Conservation (phyloP, 768 basidiomycete genomes). For the Mycena capillaripes region DNA sequence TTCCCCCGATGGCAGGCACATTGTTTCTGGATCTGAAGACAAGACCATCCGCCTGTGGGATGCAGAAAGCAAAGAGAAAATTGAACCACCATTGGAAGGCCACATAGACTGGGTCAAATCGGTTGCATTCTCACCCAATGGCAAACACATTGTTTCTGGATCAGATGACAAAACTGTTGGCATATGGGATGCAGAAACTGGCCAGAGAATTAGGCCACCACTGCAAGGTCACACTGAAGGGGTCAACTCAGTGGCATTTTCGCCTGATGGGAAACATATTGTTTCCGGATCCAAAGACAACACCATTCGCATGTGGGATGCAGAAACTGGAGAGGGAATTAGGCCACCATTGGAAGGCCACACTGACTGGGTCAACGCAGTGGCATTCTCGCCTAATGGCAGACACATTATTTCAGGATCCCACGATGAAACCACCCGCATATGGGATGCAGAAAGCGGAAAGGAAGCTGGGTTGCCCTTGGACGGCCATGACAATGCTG, state of each 20-base stretch:
- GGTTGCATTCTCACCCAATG: neutral
- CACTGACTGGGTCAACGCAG: neutral
- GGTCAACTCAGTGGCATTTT: neutral
- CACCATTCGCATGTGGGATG: neutral
- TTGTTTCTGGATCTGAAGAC: neutral
- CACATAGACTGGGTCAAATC: neutral
- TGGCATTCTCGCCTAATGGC: neutral
- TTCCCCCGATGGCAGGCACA: neutral
- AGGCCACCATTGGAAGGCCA: neutral
- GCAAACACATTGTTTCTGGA: neutral
- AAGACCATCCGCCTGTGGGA: neutral
- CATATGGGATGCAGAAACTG: neutral
- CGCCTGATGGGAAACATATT: neutral
- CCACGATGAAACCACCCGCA: neutral
- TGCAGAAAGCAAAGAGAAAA: neutral
- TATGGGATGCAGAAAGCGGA: neutral
- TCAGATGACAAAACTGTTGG: neutral
- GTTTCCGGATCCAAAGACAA: neutral
- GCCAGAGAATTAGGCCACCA: neutral
- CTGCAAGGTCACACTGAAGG: neutral
- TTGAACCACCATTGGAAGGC: neutral
- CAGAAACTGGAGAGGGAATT: neutral
- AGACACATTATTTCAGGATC: neutral
- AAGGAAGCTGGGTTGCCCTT: neutral
- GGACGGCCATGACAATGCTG: neutral